Evolutionary conservation across 2,329 filamentous ascomycete genomes (phyloP).

Genomic region (Aureobasidium sp.): DNA sequence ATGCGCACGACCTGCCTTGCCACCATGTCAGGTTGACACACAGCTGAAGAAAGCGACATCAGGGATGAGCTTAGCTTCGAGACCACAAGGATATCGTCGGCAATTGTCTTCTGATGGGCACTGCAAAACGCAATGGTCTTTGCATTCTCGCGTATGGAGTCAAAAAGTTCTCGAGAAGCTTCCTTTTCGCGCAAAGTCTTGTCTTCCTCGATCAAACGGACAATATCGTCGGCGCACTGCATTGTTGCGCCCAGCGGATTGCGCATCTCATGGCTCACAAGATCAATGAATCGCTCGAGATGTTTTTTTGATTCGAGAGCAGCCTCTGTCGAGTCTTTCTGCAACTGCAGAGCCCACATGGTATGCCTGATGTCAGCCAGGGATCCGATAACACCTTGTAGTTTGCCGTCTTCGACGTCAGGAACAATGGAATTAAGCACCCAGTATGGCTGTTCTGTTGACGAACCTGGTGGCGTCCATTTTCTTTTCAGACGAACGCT

Average conservation of each 20-base stretch:
- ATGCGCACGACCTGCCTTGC: conserved; percentile 35
- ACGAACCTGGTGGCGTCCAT: not conserved
- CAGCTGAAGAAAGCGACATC: conserved; percentile 33
- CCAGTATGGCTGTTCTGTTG: not conserved
- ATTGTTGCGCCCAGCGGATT: conserved; percentile 1
- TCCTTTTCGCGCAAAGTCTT: not conserved
- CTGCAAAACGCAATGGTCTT: conserved; percentile 12
- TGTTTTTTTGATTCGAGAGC: conserved; percentile 9
- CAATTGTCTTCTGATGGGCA: conserved; percentile 9
- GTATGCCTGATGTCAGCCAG: conserved; percentile 6
- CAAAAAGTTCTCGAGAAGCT: not conserved
- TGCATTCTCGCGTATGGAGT: not conserved
- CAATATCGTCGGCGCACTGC: conserved; percentile 14
- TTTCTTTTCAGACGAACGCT: conserved; percentile 3
- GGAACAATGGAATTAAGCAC: conserved; percentile 9
- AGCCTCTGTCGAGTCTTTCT: conserved; percentile 6
- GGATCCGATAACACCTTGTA: conserved; percentile 4
- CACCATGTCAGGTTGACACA: conserved; percentile 23
- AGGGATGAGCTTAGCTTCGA: conserved; percentile 51
- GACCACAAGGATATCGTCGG: conserved; percentile 51
- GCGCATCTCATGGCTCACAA: conserved; percentile 12
- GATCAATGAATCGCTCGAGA: conserved; percentile 12
- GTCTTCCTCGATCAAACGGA: not conserved
- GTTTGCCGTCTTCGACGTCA: not conserved
- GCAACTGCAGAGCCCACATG: conserved; percentile 15